Base-by-base conservation (phyloP, 495 filamentous ascomycete genomes). In the Daldinia concentrica region DNA sequence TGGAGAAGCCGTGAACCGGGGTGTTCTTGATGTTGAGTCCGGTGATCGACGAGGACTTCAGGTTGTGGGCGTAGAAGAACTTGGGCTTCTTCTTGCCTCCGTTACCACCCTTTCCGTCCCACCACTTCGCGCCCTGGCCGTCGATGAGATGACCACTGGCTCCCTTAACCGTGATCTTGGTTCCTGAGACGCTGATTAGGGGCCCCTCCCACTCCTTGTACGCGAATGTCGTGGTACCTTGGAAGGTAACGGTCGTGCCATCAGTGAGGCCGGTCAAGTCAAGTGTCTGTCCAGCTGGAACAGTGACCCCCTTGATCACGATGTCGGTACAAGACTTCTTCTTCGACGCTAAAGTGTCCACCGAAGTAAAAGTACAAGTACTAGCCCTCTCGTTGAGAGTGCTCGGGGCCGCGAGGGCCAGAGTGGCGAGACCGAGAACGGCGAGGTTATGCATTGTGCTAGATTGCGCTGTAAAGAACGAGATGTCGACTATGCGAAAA, bases 1-100 rank as follows among this genome's bases (percentile, higher is more conserved):
- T 86, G 64, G 81, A 85, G 75, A 91, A 85, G 24, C 78, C 82
- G 65, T 91, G 90, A 6, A 91, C 87, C 0, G 89, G 90, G 19
- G 86, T 85, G 77, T 91, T 89, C 48, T 79, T 66, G 61, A 86
- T 78, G 30, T 78, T 71, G 17, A 86, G 39, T 30, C 78, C 76
- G 12, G 74, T 74, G 54, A 86, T 84, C 9, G 76, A 57, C 3
- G 83, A 85, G 1, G 64, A 52, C 14, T 73, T 74, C 30, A 87
- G 68, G 11, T 48, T 69, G 64, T 86, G 83, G 15, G 81, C 85
- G 56, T 76, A 76, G 78, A 87, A 88, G 77, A 87, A 87, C 75
- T 86, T 86, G 68, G 81, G 80, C 77, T 88, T 88, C 15, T 72
- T 84, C 75, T 81, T 84, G 8, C 85, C 84, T 12, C 86, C 86